Conservation (phyloP, 192 early-diverging fungal species). For the Tieghemiomyces parasiticus region DNA sequence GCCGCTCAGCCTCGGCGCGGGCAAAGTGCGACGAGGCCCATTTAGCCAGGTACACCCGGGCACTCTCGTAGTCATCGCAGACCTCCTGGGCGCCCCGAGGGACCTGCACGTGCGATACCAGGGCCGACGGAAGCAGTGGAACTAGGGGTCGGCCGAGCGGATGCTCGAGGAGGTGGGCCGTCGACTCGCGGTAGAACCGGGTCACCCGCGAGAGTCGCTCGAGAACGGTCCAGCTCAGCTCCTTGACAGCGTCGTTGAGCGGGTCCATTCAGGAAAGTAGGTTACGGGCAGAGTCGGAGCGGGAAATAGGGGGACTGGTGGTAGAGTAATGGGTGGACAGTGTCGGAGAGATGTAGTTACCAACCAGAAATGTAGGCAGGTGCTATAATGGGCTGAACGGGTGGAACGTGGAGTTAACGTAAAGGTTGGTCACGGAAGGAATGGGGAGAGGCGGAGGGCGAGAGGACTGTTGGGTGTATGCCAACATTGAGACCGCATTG, state of each 20-base stretch:
- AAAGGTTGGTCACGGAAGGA: too few species aligned
- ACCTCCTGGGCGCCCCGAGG: constrained; percentile 37
- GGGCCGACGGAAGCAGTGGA: constrained; percentile 29
- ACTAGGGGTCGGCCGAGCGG: constrained; percentile 36
- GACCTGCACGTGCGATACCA: constrained; percentile 35
- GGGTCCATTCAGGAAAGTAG: too few species aligned
- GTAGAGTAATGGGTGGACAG: too few species aligned
- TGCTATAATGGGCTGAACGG: too few species aligned
- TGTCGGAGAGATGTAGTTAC: too few species aligned
- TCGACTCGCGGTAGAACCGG: constrained; percentile 47
- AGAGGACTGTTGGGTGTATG: too few species aligned
- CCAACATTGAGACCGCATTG: too few species aligned
- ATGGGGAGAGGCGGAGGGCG: too few species aligned
- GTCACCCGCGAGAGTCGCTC: constrained; percentile 66
- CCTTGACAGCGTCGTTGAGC: constrained; percentile 36
- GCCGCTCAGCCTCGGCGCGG: constrained; percentile 17
- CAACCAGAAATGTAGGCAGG: too few species aligned
- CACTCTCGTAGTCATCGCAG: constrained; percentile 67
- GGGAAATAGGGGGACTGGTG: too few species aligned
- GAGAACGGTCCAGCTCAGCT: constrained; percentile 54
- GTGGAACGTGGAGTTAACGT: too few species aligned
- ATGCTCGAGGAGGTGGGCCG: constrained; percentile 26
- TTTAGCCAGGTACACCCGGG: constrained; percentile 58
- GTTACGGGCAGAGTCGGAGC: too few species aligned
- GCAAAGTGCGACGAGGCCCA: constrained; percentile 40